These are phyloP conservation scores for Dactylis glomerata DNA, from an alignment of 176 grass and related monocot species.

Conservation along the genomic window DNA sequence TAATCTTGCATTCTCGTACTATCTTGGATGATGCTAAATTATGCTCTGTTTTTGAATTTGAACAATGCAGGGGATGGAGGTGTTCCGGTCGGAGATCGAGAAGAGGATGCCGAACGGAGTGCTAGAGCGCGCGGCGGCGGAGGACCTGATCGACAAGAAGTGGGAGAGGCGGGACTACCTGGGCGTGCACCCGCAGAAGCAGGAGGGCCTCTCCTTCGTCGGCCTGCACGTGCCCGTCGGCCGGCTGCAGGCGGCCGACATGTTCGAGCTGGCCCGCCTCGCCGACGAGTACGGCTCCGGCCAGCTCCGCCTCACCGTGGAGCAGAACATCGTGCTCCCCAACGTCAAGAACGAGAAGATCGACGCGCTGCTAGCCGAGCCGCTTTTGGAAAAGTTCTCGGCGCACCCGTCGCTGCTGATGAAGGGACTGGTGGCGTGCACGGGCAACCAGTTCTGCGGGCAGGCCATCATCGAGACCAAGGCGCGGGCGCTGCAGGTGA, in stretches of 20 bases:
- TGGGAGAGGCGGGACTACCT: constrained; percentile 82
- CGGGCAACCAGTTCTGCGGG: constrained; percentile 91
- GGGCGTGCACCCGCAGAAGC: constrained; percentile 76
- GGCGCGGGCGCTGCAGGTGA: constrained; percentile 71
- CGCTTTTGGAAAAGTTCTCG: constrained; percentile 59
- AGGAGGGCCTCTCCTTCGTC: constrained; percentile 63
- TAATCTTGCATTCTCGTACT: not conserved
- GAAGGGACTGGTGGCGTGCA: constrained; percentile 77
- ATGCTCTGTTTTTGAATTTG: too few species aligned
- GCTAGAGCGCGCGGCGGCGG: constrained; percentile 46
- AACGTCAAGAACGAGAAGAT: constrained; percentile 53
- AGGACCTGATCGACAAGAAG: constrained; percentile 62
- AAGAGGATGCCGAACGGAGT: constrained; percentile 64
- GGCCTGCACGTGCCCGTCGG: constrained; percentile 79
- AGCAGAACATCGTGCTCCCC: constrained; percentile 96
- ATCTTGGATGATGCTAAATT: not conserved
- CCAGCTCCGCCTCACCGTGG: constrained; percentile 84
- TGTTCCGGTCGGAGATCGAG: constrained; percentile 74
- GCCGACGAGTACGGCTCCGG: constrained; percentile 78
- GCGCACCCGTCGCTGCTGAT: constrained; percentile 66
- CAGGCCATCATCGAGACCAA: constrained; percentile 97
- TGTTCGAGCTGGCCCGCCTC: constrained; percentile 78
- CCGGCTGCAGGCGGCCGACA: constrained; percentile 66
- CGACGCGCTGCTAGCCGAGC: constrained; percentile 56
- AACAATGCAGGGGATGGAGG: constrained; percentile 63